Evolutionary conservation across 108 stramenopile genomes (phyloP), one percentile per base, ranked within the genome.

Genomic region (Cyclotella kingstonii): DNA sequence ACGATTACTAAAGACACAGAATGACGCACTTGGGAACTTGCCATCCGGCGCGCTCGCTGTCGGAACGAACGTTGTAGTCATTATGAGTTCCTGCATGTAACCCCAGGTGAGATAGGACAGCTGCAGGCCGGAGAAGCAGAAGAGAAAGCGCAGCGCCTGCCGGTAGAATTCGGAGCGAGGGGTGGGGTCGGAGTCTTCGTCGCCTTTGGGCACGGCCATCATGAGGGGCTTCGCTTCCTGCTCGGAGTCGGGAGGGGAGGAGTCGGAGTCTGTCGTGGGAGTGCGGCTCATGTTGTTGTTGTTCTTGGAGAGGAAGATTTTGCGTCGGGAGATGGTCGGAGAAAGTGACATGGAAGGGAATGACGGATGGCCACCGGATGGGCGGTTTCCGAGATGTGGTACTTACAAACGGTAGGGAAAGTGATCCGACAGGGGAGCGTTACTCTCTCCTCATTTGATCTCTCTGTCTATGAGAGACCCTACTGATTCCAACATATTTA

Each of bases 1-100:
- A 0, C 98, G 93, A 60, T 98, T 98, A 41, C 81, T 90, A 66
- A 99, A 99, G 58, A 99, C 98, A 58, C 95, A 94, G 52, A 96
- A 96, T 7, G 95, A 95, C 22, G 97, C 95, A 19, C 88, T 90
- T 33, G 95, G 93, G 75, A 94, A 98, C 36, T 80, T 78, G 10
- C 96, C 98, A 43, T 66, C 75, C 26, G 87, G 89, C 21, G 86
- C 86, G 17, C 53, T 57, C 4, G 64, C 53, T 3, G 94, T 95
- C 8, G 93, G 84, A 28, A 69, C 68, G 67, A 98, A 99, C 36
- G 74, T 50, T 14, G 91, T 93, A 6, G 96, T 97, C 94, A 98
- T 95, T 60, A 99, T 94, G 35, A 92, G 74, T 79, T 98, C 98
- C 73, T 99, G 97, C 82, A 97, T 78, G 63, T 97, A 95, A 17